These are phyloP conservation scores for Blastobotrys parvus DNA, from an alignment of 805 yeast species.

Conservation along the genomic window DNA sequence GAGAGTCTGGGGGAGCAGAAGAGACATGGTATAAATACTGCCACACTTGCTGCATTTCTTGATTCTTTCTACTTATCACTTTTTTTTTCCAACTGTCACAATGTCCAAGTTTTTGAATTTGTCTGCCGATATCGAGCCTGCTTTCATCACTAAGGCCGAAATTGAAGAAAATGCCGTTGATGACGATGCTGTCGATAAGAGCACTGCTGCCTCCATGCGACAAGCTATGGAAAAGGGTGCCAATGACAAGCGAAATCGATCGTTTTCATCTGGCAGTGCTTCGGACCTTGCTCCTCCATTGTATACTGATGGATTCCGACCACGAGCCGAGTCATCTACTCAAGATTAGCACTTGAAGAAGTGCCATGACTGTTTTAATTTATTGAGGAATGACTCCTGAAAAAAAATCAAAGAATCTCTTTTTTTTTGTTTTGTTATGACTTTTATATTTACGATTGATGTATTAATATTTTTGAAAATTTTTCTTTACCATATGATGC, in stretches of 20 bases:
- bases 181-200: background rate
- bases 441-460: background rate
- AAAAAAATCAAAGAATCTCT: background rate
- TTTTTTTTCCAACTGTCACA: background rate
- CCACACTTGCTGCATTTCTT: too few relatives aligned
- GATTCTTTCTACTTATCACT: background rate
- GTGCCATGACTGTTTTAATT: background rate
- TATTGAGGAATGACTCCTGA: background rate
- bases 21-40: too few relatives aligned
- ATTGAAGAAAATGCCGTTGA: background rate
- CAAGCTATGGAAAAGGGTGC: background rate
- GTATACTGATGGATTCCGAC: slow-evolving; percentile 12
- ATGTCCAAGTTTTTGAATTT: slow-evolving; percentile 3
- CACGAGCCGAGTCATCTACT: slow-evolving; percentile 11
- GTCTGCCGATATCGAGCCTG: slow-evolving; percentile 7
- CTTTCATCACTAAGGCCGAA: slow-evolving; percentile 1
- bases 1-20: too few relatives aligned
- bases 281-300: slow-evolving; percentile 10
- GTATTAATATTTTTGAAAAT: too few relatives aligned
- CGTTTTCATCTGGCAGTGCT: slow-evolving; percentile 7
- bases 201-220: too few relatives aligned
- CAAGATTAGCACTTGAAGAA: too few relatives aligned
- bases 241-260: slow-evolving; percentile 5
- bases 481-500: too few relatives aligned
- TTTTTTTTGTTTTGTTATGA: background rate